Evolutionary conservation across 1,284 basidiomycete species (phyloP).

Genomic region (Vanrija sp.): DNA sequence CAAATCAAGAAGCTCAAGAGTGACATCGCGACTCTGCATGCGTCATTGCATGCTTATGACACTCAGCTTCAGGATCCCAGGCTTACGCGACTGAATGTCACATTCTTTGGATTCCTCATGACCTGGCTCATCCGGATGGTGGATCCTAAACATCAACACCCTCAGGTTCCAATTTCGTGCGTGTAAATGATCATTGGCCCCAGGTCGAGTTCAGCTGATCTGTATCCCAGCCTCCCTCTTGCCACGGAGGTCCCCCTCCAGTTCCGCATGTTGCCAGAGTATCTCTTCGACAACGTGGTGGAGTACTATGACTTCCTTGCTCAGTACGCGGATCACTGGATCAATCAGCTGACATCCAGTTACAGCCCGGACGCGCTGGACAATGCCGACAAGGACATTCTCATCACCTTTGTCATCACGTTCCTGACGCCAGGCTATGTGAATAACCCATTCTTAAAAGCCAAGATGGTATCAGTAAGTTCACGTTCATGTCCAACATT

Average conservation of each 20-base stretch:
- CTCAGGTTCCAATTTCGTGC: conserved; percentile 63
- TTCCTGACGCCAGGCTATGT: conserved; percentile 96
- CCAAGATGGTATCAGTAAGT: conserved; percentile 89
- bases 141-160: conserved; percentile 79
- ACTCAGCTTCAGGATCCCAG: conserved; percentile 84
- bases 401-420: conserved; percentile 85
- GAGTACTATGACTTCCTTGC: conserved; percentile 82
- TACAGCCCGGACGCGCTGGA: conserved; percentile 75
- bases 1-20: conserved; percentile 65
- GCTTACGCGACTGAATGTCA: conserved; percentile 71
- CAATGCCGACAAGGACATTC: conserved; percentile 74
- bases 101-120: conserved; percentile 84
- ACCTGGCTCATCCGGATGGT: conserved; percentile 91
- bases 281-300: conserved; percentile 88
- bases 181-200: conserved; percentile 31
- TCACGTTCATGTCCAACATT: background rate
- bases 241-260: conserved; percentile 76
- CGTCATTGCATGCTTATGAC: conserved; percentile 72
- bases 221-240: conserved; percentile 66
- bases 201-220: conserved; percentile 8
- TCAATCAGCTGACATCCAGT: conserved; percentile 48
- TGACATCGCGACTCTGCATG: conserved; percentile 63
- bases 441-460: conserved; percentile 97
- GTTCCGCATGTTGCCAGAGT: conserved; percentile 90
- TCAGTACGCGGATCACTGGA: conserved; percentile 55